phyloP scores from a whole-genome alignment of 345 rosid species.

The Eucalyptus curtisii region DNA sequence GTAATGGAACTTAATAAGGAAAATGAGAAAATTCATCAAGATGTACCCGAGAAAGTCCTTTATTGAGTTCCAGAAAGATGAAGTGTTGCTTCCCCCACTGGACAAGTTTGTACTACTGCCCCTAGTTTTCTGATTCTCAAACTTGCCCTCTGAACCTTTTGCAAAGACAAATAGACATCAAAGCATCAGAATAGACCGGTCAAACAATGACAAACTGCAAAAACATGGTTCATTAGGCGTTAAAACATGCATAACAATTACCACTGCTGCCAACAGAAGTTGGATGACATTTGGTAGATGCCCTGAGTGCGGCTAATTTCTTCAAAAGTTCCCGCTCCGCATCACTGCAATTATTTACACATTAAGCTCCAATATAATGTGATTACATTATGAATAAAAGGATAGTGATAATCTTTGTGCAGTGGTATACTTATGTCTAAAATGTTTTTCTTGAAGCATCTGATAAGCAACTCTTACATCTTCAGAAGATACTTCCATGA shows the following conservation, averaged over 20 bases:
- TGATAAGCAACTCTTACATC: neutral
- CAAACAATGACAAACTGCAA: neutral
- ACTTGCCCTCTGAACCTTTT: neutral
- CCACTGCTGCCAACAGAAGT: constrained; percentile 11
- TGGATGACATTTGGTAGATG: constrained; percentile 18
- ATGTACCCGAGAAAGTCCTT: constrained; percentile 30
- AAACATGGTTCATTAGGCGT: neutral
- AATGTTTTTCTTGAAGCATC: neutral
- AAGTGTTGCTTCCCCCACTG: neutral
- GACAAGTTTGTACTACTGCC: constrained; percentile 1
- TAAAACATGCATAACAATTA: neutral
- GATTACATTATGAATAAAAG: neutral
- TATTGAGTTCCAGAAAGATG: constrained; percentile 29
- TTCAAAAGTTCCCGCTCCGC: constrained; percentile 51
- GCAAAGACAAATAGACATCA: neutral
- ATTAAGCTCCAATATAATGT: neutral
- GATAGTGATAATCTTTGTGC: neutral
- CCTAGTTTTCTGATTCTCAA: neutral
- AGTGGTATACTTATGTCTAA: neutral
- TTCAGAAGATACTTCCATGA: neutral
- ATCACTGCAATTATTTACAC: constrained; percentile 27
- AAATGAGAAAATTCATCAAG: neutral
- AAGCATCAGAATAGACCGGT: neutral
- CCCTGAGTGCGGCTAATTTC: constrained; percentile 49
- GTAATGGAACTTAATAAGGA: neutral